Percentiles rank a stretch among this genome's conserved stretches.
These are phyloP conservation scores for Saccharomyces cerevisiae DNA, from an alignment of 805 yeast genomes.

Conservation along the genomic window DNA sequence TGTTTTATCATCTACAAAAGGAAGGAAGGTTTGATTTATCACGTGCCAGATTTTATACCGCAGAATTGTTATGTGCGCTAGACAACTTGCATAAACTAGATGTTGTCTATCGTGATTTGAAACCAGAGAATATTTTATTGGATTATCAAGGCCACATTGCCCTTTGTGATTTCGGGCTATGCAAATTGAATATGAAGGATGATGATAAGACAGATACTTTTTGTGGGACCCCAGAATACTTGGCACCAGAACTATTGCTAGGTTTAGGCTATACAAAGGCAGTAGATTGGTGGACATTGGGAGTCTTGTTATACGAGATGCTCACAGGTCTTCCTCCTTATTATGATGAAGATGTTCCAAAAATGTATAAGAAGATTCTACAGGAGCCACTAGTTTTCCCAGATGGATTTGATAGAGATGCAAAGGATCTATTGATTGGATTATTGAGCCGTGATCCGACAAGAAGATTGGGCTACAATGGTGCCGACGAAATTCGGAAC, in stretches of 20 bases:
- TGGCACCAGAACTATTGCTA: conserved; percentile 87
- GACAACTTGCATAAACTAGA: conserved; percentile 86
- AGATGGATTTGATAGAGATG: conserved; percentile 74
- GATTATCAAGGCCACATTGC: conserved; percentile 98
- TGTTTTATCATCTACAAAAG: conserved; percentile 86
- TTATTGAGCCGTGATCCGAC: conserved; percentile 80
- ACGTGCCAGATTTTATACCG: conserved; percentile 86
- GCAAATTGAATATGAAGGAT: conserved; percentile 89
- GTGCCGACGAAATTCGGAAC: conserved; percentile 73
- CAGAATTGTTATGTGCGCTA: conserved; percentile 86
- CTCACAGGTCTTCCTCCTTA: conserved; percentile 94
- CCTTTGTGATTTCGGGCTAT: conserved; percentile 91
- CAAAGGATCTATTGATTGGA: conserved; percentile 67
- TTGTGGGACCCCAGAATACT: conserved; percentile 96
- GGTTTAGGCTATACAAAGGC: conserved; percentile 92
- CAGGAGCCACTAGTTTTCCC: conserved; percentile 89
- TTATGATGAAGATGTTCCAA: conserved; percentile 86
- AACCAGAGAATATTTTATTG: conserved; percentile 89
- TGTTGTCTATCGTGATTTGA: conserved; percentile 89
- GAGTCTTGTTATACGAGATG: conserved; percentile 91
- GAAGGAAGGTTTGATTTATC: conserved; percentile 84
- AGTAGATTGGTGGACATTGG: conserved; percentile 98
- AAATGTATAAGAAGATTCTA: conserved; percentile 88
- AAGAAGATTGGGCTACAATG: conserved; percentile 66
- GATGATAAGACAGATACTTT: conserved; percentile 86